Percentiles rank a stretch among this genome's conserved stretches.
Conservation (phyloP, 306 rosid genomes). For the Trifolium fragiferum region DNA sequence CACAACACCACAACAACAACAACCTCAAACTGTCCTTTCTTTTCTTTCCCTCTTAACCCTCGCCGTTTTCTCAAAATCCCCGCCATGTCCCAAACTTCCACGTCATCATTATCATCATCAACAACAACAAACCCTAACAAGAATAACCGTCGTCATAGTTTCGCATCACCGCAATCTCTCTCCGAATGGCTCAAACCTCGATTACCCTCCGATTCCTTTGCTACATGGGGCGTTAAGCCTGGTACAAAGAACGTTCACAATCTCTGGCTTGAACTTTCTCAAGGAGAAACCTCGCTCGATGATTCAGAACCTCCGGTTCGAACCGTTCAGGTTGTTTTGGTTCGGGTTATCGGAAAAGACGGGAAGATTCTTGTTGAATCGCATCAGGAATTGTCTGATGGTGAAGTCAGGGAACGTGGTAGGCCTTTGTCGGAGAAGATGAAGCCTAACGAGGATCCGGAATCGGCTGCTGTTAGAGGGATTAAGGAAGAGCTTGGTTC, state of each 20-base stretch:
- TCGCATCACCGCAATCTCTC: conserved; percentile 76
- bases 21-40: conserved; percentile 42
- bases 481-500: conserved; percentile 90
- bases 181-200: conserved; percentile 89
- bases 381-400: conserved; percentile 82
- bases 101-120: conserved; percentile 1
- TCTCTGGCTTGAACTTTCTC: conserved; percentile 91
- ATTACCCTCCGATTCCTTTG: conserved; percentile 76
- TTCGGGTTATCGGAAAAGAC: conserved; percentile 54
- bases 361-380: conserved; percentile 61
- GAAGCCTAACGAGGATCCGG: conserved; percentile 84
- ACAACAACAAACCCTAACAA: neutral
- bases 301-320: conserved; percentile 88
- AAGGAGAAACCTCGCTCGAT: conserved; percentile 81
- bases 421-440: conserved; percentile 94
- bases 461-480: conserved; percentile 75
- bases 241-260: conserved; percentile 95
- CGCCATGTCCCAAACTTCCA: conserved; percentile 61
- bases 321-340: conserved; percentile 75
- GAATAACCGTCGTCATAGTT: conserved; percentile 46
- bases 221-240: conserved; percentile 90
- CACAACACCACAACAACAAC: conserved; percentile 32
- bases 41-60: conserved; percentile 54
- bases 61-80: conserved; percentile 69
- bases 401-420: conserved; percentile 61